phyloP scores from a whole-genome alignment of 345 rosid species.

The Euphorbia lathyris region DNA sequence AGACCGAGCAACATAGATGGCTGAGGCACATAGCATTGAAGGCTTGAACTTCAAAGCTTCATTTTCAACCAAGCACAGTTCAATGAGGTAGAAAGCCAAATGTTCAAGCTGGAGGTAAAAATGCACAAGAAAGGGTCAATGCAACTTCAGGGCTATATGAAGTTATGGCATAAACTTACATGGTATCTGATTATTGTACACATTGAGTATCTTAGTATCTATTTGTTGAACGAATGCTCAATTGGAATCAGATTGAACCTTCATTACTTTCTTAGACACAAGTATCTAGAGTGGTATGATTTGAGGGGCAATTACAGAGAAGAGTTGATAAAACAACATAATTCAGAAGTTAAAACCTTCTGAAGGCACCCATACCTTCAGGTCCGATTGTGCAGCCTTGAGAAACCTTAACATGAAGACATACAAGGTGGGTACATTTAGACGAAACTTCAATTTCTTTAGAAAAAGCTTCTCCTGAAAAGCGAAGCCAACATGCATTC shows the following conservation, averaged over 20 bases:
- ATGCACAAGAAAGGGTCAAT: background rate
- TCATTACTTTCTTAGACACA: background rate
- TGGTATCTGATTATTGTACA: background rate
- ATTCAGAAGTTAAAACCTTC: background rate
- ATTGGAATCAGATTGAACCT: background rate
- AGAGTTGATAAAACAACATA: slow-evolving; percentile 1
- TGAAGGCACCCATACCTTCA: slow-evolving; percentile 43
- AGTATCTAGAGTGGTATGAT: background rate
- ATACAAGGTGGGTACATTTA: slow-evolving; percentile 81
- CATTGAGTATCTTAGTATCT: background rate
- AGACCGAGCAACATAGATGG: slow-evolving; percentile 73
- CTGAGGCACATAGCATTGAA: slow-evolving; percentile 87
- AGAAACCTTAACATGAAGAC: slow-evolving; percentile 94
- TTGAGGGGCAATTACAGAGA: background rate
- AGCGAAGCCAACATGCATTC: slow-evolving; percentile 10
- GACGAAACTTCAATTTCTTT: slow-evolving; percentile 71
- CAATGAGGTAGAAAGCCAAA: slow-evolving; percentile 79
- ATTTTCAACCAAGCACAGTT: slow-evolving; percentile 75
- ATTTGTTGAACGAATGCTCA: background rate
- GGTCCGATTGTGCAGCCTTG: slow-evolving; percentile 84
- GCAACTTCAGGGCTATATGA: background rate
- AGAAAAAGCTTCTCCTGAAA: slow-evolving; percentile 80
- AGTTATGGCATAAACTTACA: background rate
- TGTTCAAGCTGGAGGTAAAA: slow-evolving; percentile 62
- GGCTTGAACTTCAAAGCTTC: slow-evolving; percentile 77